A percentile compares a stretch with the other conserved stretches of the same genome.
Conservation (phyloP, 306 rosid species). For the Carpinus fangiana region DNA sequence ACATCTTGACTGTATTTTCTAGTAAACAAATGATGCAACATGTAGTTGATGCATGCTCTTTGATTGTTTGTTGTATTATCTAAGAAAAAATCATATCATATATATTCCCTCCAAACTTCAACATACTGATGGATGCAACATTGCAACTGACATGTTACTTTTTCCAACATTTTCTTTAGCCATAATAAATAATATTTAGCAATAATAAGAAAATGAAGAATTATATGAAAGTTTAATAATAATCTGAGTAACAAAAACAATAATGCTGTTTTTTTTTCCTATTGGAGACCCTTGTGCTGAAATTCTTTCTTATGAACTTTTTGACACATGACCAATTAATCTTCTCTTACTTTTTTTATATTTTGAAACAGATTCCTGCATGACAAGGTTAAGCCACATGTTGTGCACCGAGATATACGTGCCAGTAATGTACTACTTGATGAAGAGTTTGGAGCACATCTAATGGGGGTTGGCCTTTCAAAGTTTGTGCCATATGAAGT, state of each 20-base stretch:
- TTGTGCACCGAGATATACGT: constrained; percentile 94
- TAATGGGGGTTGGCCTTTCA: constrained; percentile 94
- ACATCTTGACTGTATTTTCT: not conserved
- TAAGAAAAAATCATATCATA: not conserved
- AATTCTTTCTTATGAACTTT: not conserved
- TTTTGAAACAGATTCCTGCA: constrained; percentile 74
- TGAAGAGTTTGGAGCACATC: constrained; percentile 94
- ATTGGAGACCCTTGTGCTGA: not conserved
- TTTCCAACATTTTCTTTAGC: not conserved
- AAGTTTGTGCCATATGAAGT: constrained; percentile 92
- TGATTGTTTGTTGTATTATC: not conserved
- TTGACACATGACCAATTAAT: not conserved
- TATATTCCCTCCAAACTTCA: not conserved
- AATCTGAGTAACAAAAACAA: not conserved
- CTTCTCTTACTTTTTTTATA: not conserved
- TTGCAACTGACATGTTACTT: not conserved
- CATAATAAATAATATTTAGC: not conserved
- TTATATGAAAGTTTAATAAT: too few relatives aligned
- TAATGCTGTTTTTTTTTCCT: too few relatives aligned
- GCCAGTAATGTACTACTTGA: constrained; percentile 92
- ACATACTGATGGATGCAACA: not conserved
- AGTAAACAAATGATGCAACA: not conserved
- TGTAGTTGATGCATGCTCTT: not conserved
- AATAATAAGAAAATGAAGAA: too few relatives aligned
- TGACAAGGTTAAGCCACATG: constrained; percentile 98